phyloP scores from a whole-genome alignment of 108 stramenopile genomes.

The Fistulifera pelliculosa region DNA sequence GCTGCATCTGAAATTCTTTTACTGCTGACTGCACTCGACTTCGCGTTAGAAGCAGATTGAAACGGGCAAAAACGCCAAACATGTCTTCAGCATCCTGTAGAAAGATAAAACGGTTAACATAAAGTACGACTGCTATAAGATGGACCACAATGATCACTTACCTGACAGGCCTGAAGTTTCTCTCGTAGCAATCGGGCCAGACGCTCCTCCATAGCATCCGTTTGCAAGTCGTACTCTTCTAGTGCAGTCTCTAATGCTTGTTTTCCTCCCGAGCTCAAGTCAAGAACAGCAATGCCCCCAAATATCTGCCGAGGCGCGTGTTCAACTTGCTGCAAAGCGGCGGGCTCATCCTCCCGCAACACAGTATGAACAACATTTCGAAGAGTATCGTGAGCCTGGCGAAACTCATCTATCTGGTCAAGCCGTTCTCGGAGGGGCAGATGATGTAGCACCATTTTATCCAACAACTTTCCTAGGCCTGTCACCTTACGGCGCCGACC shows the following conservation, averaged over 20 bases:
- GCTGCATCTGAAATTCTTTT: slow-evolving; percentile 90
- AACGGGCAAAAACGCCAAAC: slow-evolving; percentile 91
- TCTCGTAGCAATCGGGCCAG: slow-evolving; percentile 68
- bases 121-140: background rate
- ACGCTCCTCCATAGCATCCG: slow-evolving; percentile 79
- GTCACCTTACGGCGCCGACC: slow-evolving; percentile 48
- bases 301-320: slow-evolving; percentile 60
- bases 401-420: slow-evolving; percentile 65
- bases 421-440: slow-evolving; percentile 51
- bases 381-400: slow-evolving; percentile 61
- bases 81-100: slow-evolving; percentile 91
- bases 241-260: slow-evolving; percentile 55
- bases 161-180: slow-evolving; percentile 67
- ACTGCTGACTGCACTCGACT: slow-evolving; percentile 88
- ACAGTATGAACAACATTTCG: slow-evolving; percentile 58
- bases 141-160: slow-evolving; percentile 7
- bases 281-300: slow-evolving; percentile 54
- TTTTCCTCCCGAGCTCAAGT: slow-evolving; percentile 54
- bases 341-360: slow-evolving; percentile 42
- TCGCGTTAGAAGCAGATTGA: slow-evolving; percentile 90
- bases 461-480: slow-evolving; percentile 62
- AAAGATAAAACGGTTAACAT: background rate
- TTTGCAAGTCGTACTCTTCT: slow-evolving; percentile 73
- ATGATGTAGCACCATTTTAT: slow-evolving; percentile 67
- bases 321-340: slow-evolving; percentile 64